Percentiles rank a stretch among this genome's conserved stretches.
These are phyloP conservation scores for Lactarius sanguifluus DNA, from an alignment of 768 basidiomycete genomes.

Conservation along the genomic window DNA sequence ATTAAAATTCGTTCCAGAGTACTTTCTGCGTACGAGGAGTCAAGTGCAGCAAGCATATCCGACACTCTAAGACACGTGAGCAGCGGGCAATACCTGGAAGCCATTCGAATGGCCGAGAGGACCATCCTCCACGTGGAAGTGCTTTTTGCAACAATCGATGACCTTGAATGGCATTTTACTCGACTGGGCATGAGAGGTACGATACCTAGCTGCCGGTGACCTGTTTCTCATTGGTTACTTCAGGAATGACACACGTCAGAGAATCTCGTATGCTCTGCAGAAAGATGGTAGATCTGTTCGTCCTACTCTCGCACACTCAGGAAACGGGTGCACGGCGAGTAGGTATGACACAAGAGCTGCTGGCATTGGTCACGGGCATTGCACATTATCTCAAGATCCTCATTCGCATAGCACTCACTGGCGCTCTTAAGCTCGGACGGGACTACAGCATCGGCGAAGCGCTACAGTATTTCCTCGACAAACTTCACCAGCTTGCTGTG, in stretches of 20 bases:
- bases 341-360: slow-evolving; percentile 96
- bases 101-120: slow-evolving; percentile 96
- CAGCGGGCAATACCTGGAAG: slow-evolving; percentile 92
- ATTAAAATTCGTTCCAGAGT: slow-evolving; percentile 51
- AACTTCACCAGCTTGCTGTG: slow-evolving; percentile 86
- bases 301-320: slow-evolving; percentile 93
- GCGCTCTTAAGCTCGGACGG: slow-evolving; percentile 90
- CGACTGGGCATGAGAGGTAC: slow-evolving; percentile 80
- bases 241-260: slow-evolving; percentile 96
- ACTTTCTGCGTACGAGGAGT: slow-evolving; percentile 96
- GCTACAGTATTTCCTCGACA: slow-evolving; percentile 86
- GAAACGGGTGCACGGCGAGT: slow-evolving; percentile 86
- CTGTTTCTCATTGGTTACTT: slow-evolving; percentile 1
- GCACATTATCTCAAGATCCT: slow-evolving; percentile 99
- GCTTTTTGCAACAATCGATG: slow-evolving; percentile 95
- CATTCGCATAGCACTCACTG: slow-evolving; percentile 95
- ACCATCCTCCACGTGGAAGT: slow-evolving; percentile 98
- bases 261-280: slow-evolving; percentile 98
- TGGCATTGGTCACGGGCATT: slow-evolving; percentile 94
- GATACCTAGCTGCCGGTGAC: slow-evolving; percentile 31
- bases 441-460: slow-evolving; percentile 82
- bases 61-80: slow-evolving; percentile 98
- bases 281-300: slow-evolving; percentile 98
- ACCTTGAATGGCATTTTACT: slow-evolving; percentile 86
- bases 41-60: slow-evolving; percentile 97